phyloP scores from a whole-genome alignment of 169 alveolate species.

The Plasmodium yoelii region DNA sequence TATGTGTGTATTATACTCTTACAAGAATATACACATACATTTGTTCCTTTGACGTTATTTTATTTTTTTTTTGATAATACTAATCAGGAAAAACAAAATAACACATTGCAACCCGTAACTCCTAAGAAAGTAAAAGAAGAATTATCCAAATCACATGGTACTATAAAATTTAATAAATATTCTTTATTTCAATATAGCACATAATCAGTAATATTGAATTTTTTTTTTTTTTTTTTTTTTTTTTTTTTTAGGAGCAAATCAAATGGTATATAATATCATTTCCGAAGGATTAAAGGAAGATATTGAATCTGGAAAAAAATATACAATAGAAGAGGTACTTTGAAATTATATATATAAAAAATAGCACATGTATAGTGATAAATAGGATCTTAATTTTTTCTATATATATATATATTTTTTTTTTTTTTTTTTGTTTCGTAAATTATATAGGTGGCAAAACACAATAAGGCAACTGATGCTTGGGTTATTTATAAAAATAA shows the following conservation, averaged over 20 bases:
- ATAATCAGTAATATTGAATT: no score
- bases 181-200: no score
- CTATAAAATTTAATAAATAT: no score
- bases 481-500: slow-evolving; percentile 85
- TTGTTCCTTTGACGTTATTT: no score
- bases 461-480: slow-evolving; percentile 79
- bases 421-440: background rate
- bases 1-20: no score
- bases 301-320: slow-evolving; percentile 5
- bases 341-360: background rate
- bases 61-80: no score
- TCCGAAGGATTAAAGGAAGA: slow-evolving; percentile 33
- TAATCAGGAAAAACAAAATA: no score
- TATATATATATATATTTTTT: background rate
- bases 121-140: no score
- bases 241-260: slow-evolving; percentile 44
- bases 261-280: slow-evolving; percentile 20
- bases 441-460: slow-evolving; percentile 77
- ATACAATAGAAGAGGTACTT: slow-evolving; percentile 71
- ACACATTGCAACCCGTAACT: no score
- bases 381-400: background rate
- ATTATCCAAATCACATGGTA: no score
- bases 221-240: no score
- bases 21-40: no score
- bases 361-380: background rate